Conservation (phyloP, 345 rosid species). For the Citrus unshiu region DNA sequence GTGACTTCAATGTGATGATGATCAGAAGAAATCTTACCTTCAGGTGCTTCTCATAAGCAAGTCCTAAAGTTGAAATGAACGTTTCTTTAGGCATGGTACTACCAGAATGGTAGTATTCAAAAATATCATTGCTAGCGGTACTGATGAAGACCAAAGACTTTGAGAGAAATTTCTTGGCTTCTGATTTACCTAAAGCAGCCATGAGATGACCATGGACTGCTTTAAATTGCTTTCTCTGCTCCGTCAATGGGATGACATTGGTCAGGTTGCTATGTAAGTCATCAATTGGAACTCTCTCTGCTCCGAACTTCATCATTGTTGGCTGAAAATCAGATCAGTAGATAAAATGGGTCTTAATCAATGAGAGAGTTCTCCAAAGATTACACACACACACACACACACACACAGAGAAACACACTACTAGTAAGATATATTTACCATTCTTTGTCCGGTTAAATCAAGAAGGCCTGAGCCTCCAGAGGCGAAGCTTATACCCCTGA, state of each 20-base stretch:
- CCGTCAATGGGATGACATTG: constrained; percentile 31
- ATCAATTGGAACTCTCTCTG: background rate
- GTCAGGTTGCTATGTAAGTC: background rate
- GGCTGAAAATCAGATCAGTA: constrained; percentile 1
- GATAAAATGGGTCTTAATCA: background rate
- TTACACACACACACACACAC: background rate
- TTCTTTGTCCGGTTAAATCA: constrained; percentile 26
- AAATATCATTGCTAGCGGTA: constrained; percentile 46
- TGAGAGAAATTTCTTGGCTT: constrained; percentile 22
- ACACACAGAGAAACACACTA: background rate
- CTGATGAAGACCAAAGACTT: constrained; percentile 53
- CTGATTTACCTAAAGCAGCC: constrained; percentile 18
- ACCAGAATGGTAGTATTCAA: constrained; percentile 26
- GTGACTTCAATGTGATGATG: background rate
- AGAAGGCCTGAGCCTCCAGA: constrained; percentile 57
- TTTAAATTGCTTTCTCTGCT: constrained; percentile 39
- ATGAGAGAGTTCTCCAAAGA: background rate
- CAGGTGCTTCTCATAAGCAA: constrained; percentile 30
- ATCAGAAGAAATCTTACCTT: constrained; percentile 26
- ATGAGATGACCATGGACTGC: constrained; percentile 15
- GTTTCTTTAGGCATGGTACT: constrained; percentile 20
- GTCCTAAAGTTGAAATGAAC: constrained; percentile 31
- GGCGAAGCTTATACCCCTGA: constrained; percentile 47
- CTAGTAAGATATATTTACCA: constrained; percentile 2
- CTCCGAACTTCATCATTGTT: background rate